Conservation (phyloP, 768 basidiomycete species). For the Phylloporus rhodoxanthus region DNA sequence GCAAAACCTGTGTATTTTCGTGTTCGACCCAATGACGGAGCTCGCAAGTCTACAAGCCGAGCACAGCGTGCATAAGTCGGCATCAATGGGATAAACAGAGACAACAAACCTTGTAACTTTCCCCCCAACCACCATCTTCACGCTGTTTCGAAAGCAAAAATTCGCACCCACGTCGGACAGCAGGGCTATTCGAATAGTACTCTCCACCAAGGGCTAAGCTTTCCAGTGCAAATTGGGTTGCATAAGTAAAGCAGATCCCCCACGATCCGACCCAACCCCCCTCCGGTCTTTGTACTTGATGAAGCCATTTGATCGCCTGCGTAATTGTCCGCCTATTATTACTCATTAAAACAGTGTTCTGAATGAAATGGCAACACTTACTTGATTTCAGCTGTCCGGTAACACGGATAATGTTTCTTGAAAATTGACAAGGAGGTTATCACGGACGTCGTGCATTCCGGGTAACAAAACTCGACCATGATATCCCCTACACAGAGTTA, state of each 20-base stretch:
- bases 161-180: conserved; percentile 69
- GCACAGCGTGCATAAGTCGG: background rate
- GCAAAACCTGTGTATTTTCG: conserved; percentile 77
- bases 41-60: conserved; percentile 68
- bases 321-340: conserved; percentile 53
- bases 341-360: background rate
- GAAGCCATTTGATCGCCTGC: conserved; percentile 74
- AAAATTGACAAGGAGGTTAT: too few species aligned
- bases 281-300: conserved; percentile 79
- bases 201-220: conserved; percentile 86
- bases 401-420: conserved; percentile 79
- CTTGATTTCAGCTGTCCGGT: conserved; percentile 74
- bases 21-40: conserved; percentile 73
- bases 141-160: conserved; percentile 82
- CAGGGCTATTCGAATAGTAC: conserved; percentile 68
- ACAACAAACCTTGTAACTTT: conserved; percentile 80
- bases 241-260: too few species aligned
- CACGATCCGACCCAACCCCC: too few species aligned
- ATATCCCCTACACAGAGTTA: conserved; percentile 60
- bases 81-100: background rate
- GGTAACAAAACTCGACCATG: conserved; percentile 94
- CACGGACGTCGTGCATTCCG: conserved; percentile 96
- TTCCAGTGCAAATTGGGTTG: conserved; percentile 93
- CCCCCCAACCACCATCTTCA: conserved; percentile 96
- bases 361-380: conserved; percentile 33